Evolutionary conservation across 495 filamentous ascomycete species (phyloP).

Genomic region (Penicillium verhagenii): DNA sequence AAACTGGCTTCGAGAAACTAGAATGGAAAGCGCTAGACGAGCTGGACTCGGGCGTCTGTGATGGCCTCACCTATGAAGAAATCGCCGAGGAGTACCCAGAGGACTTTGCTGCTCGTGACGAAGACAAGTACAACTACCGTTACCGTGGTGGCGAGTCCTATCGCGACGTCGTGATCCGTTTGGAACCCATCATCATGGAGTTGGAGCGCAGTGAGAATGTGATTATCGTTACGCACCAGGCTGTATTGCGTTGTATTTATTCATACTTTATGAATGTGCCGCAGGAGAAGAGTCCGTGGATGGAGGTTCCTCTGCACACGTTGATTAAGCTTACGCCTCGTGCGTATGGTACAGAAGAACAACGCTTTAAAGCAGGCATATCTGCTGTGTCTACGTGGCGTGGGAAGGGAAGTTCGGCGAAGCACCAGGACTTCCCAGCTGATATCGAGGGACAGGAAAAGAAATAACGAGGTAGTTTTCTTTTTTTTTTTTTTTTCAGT

Average conservation of each 20-base stretch:
- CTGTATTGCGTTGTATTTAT: constrained; percentile 94
- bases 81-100: constrained; percentile 89
- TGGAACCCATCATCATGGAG: constrained; percentile 99
- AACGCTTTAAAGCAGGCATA: constrained; percentile 84
- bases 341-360: constrained; percentile 89
- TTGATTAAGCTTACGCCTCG: constrained; percentile 93
- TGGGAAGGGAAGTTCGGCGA: constrained; percentile 85
- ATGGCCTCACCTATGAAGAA: constrained; percentile 91
- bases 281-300: constrained; percentile 94
- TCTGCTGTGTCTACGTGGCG: constrained; percentile 93
- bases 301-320: constrained; percentile 91
- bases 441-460: constrained; percentile 11
- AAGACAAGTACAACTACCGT: constrained; percentile 99
- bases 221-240: constrained; percentile 96
- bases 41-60: constrained; percentile 93
- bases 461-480: not conserved
- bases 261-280: constrained; percentile 97
- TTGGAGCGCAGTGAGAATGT: constrained; percentile 94
- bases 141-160: constrained; percentile 97
- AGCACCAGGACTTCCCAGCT: constrained; percentile 54
- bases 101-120: constrained; percentile 90
- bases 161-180: constrained; percentile 93
- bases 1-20: constrained; percentile 78
- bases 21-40: constrained; percentile 99
- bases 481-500: too few relatives aligned